Base-by-base conservation (phyloP, 352 stramenopile genomes). In the Pythium rishiriense region DNA sequence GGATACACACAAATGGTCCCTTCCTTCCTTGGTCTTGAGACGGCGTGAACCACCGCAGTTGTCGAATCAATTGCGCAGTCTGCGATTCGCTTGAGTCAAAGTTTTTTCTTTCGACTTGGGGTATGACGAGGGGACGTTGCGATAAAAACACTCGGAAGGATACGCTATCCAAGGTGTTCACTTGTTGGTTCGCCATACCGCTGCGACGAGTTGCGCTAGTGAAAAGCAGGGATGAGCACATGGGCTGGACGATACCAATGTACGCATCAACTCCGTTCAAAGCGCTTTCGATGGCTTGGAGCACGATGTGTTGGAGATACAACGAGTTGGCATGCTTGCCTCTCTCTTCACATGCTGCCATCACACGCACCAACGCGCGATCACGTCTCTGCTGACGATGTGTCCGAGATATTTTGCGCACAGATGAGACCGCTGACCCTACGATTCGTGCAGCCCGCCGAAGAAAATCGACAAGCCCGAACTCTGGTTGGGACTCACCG, bases 401-500 rank as follows among this genome's bases (percentile, higher is more conserved):
- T n/a, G 25, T 39, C 22, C 4, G 53, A 22, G 45, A 67, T 15
- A 12, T 28, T 5, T 21, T 9, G 0, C 76, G 72, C 2, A 73
- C 63, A 0, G 21, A 6, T 0, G 14, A 26, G 3, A 88, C 29
- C 1, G 65, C 69, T 1, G 56, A 35, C 3, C 49, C 69, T 1
- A 90, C 21, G 11, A 45, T 41, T 0, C 25, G 6, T 0, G 70
- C 79, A 14, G 87, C 64, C 42, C 74, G 78, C 10, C 70, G 68
- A 11, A 94, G 54, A 51, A 90, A 93, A 56, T 94, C 85, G n/a
- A 93, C 74, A 14, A 94, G 50, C 0, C 85, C 85, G 14, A 91
- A 69, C 64, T 94, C 85, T 17, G 85, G 85, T 21, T 91, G 82
- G 0, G 57, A 2, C 41, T 83, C 76, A 15, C 62, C 49, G 1